phyloP scores from a whole-genome alignment of 768 basidiomycete genomes.

The Termitomyces heimii region DNA sequence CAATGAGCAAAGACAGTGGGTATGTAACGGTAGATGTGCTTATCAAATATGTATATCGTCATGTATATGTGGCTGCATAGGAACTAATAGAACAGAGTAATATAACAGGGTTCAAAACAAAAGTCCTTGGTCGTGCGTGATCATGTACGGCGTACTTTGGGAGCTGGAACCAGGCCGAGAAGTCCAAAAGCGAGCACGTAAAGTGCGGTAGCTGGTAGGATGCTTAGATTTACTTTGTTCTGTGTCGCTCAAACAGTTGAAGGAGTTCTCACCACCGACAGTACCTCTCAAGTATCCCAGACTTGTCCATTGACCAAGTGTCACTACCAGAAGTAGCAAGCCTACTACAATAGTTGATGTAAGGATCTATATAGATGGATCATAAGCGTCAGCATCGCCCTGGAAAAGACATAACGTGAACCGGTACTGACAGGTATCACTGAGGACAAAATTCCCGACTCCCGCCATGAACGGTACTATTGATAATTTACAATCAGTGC shows the following conservation, averaged over 20 bases:
- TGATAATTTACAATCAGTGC: background rate
- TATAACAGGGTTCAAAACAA: background rate
- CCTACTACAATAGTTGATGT: slow-evolving; percentile 67
- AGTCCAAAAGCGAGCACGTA: slow-evolving; percentile 72
- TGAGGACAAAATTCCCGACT: slow-evolving; percentile 61
- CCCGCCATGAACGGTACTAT: slow-evolving; percentile 71
- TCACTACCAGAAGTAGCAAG: slow-evolving; percentile 56
- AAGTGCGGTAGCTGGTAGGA: slow-evolving; percentile 51
- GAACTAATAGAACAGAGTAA: slow-evolving; percentile 2
- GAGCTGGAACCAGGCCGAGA: slow-evolving; percentile 66
- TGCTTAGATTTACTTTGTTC: background rate
- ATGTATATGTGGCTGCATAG: background rate
- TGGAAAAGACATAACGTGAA: background rate
- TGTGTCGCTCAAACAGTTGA: background rate
- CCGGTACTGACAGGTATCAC: slow-evolving; percentile 51
- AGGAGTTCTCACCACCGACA: slow-evolving; percentile 47
- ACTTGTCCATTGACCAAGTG: slow-evolving; percentile 61
- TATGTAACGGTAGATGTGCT: background rate
- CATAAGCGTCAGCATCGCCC: background rate
- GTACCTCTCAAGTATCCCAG: slow-evolving; percentile 60
- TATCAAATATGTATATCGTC: slow-evolving; percentile 1
- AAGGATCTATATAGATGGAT: slow-evolving; percentile 32
- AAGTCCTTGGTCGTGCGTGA: slow-evolving; percentile 1
- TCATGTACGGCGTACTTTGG: slow-evolving; percentile 35
- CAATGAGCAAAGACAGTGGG: background rate